Base-by-base conservation (phyloP, 2,329 filamentous ascomycete species). In the Amesomyces nigricolor region DNA sequence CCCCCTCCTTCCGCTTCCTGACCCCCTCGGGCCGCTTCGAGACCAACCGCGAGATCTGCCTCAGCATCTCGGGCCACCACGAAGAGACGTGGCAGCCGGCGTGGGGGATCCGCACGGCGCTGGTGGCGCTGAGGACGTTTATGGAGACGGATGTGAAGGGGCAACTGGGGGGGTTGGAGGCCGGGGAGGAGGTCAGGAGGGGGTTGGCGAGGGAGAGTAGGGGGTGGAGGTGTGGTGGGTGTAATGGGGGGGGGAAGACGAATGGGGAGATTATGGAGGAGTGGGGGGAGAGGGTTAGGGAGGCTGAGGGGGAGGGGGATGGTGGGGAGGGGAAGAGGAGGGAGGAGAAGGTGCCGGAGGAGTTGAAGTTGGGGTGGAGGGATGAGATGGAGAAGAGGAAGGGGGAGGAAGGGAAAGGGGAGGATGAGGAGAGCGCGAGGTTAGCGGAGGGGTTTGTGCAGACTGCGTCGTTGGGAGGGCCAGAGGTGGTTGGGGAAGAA, bases 21-120 rank as follows among this genome's bases (percentile, higher is more conserved):
- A 97, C 94, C 0, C 91, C 94, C 0, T 89, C 85, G 26, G 94
- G 92, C 51, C 84, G 94, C 59, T 99, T 99, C 73, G 94, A 97
- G 72, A 86, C 91, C 53, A 99, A 99, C 70, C 85, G 94, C 62
- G 92, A 97, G 75, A 97, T 99, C 64, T 99, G 94, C 68, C 82
- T 99, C 14, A 89, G 84, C 65, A 99, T 97, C 66, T 89, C 84
- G 51, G 92, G 91, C 2, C 92, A 96, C 72, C 94, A 99, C 73
- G 94, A 97, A 71, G 94, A 97, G 75, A 95, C 89, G 14, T 99
- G 94, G 94, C 92, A 96, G 78, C 94, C 94, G 0, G 94, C 94
- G 0, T 99, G 94, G 94, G 94, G 94, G 0, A 87, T 99, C 9
- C 81, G 94, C 57, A 97, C 94, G 4, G 92, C 94, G 14, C 74